Base-by-base conservation (phyloP, 169 alveolate species). In the Cystoisospora suis region DNA sequence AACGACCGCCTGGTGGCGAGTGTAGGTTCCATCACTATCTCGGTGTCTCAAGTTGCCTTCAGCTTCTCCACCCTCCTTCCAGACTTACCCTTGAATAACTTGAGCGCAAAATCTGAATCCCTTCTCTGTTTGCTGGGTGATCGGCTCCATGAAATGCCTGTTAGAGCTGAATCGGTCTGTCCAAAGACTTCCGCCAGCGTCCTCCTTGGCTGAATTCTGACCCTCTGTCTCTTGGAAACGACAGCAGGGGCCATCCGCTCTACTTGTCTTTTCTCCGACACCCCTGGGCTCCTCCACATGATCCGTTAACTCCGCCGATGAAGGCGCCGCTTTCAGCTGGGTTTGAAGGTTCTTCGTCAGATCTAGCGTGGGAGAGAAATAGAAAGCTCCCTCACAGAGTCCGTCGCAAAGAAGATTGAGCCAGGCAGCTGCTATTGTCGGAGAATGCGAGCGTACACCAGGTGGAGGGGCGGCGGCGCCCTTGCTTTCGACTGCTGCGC, bases 301-400 rank as follows among this genome's bases (percentile, higher is more conserved):
- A 36, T 36, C n/a, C n/a, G n/a, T n/a, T n/a, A n/a, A n/a, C 77
- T n/a, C 6, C 77, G 5, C 45, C 6, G 77, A 12, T 1, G n/a
- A n/a, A 7, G 83, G 29, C 83, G 32, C 58, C 47, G 56, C 58
- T 29, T 12, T 53, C 32, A 72, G 56, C 83, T 72, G 83, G 38
- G 34, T 34, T 53, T 72, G 83, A 29, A 72, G 56, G 53, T 40
- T 72, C 83, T 72, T 34, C 56, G 56, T 40, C 56, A 72, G 45
- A 17, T 72, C 83, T 34, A 72, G 56, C 3, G 53, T 3, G 15
- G 83, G 83, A 34, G 83, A 72, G 32, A 72, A 72, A 32, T 72
- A 72, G 56, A 72, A 72, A 15, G 47, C 83, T 0, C 83, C 83
- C 56, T 72, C 83, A 38, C 83, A 72, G 56, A 72, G 83, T 17